Conservation (phyloP, 371 early-diverging fungal genomes). For the Funneliformis caledonium region DNA sequence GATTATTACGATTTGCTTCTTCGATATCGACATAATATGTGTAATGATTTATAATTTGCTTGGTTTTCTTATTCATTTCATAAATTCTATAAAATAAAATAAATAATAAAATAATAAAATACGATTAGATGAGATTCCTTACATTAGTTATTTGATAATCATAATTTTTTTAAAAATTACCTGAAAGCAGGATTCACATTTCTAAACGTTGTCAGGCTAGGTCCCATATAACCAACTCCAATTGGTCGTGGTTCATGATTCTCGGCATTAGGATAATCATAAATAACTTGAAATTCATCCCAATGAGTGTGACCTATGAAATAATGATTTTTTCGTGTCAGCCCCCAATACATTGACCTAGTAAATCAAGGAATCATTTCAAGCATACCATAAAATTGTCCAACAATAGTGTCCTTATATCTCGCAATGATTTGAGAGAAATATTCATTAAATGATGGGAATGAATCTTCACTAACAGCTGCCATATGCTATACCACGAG, state of each 20-base stretch:
- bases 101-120: background rate
- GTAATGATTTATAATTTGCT: conserved; percentile 35
- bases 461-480: conserved; percentile 30
- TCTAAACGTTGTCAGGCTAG: conserved; percentile 39
- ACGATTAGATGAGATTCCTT: no score
- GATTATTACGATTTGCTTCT: conserved; percentile 4
- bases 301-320: conserved; percentile 39
- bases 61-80: conserved; percentile 26
- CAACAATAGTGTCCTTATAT: conserved; percentile 34
- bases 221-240: conserved; percentile 37
- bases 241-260: background rate
- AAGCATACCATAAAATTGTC: conserved; percentile 41
- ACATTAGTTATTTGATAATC: background rate
- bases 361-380: background rate
- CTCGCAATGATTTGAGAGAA: conserved; percentile 38
- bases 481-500: conserved; percentile 15
- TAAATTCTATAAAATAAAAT: conserved; percentile 25
- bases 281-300: conserved; percentile 40
- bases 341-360: background rate
- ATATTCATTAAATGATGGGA: conserved; percentile 16
- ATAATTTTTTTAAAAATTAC: background rate
- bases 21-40: conserved; percentile 39
- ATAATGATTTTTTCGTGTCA: background rate
- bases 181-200: conserved; percentile 42
- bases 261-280: background rate